A percentile compares a stretch with the other conserved stretches of the same genome.
Conservation (phyloP, 331 rosid species). For the Quercus tomentella region DNA sequence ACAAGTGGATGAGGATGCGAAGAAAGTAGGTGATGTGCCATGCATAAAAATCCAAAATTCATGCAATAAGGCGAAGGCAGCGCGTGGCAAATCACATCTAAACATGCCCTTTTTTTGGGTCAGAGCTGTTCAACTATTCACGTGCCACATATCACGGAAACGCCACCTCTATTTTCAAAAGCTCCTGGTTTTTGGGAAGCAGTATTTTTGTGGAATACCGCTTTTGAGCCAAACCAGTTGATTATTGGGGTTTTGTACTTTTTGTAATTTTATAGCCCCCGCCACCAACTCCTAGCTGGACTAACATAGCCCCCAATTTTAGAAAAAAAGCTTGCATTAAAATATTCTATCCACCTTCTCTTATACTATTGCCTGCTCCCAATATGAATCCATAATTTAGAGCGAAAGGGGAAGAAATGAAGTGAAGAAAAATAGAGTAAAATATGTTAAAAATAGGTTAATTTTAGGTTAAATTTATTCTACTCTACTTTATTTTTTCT, state of each 20-base stretch:
- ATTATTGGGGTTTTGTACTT: no score
- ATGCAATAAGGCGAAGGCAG: neutral
- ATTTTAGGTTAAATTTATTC: rapidly evolving
- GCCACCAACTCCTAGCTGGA: no score
- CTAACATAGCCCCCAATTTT: neutral
- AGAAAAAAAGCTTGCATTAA: neutral
- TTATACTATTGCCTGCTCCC: neutral
- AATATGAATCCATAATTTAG: neutral
- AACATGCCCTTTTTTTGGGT: neutral
- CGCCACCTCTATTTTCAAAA: conserved; percentile 6
- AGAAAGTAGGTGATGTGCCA: neutral
- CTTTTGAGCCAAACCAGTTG: neutral
- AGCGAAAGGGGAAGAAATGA: rapidly evolving
- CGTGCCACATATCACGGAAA: neutral
- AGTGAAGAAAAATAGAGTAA: rapidly evolving
- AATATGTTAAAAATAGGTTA: rapidly evolving
- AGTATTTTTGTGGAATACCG: neutral
- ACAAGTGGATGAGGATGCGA: neutral
- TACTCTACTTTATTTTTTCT: rapidly evolving
- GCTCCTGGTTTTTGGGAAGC: conserved; percentile 15
- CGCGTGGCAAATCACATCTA: conserved; percentile 10
- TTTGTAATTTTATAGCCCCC: no score
- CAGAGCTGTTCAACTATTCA: neutral
- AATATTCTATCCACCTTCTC: neutral
- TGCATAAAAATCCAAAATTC: conserved; percentile 28